Evolutionary conservation across 306 rosid genomes (phyloP), one percentile per base, ranked within the genome.

Genomic region (Cercis canadensis): DNA sequence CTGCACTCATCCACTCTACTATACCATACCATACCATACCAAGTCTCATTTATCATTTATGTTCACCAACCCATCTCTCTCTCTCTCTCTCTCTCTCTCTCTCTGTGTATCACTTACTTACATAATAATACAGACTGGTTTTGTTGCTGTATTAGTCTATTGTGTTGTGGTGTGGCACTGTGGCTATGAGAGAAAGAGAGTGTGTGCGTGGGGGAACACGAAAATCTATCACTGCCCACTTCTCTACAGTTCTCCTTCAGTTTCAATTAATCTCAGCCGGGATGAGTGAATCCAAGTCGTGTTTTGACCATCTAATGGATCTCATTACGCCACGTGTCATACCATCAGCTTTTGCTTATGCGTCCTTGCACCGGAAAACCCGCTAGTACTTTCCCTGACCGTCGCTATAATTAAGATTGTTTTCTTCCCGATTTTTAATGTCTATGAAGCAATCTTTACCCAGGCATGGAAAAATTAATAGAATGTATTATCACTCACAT

Each of bases 351-450:
- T 88, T 88, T 80, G 72, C 82, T 80, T 83, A 82, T 70, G 86
- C 90, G 90, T 88, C 88, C 88, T 87, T 72, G n/a, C 82, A 85
- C 92, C 97, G 89, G 75, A 81, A 87, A 88, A 87, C 92, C 96
- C 97, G 97, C 87, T 81, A n/a, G 78, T 54, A 70, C 90, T 72
- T 80, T 84, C 74, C 77, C 86, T 82, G 86, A 86, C 86, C 84
- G 49, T 77, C 69, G 62, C 72, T 21, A 19, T 69, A 75, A 81
- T 80, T 77, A 65, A 73, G 34, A 33, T 60, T 72, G 70, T 80
- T 60, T 62, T 55, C 10, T 55, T 65, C 19, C 21, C 11, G 0
- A 11, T 34, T 79, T 67, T 61, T 64, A 71, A 75, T 58, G 60
- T 54, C 57, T 65, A 46, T 5, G 21, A 53, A 64, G 71, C 80